A percentile compares a stretch with the other conserved stretches of the same genome.
phyloP scores from a whole-genome alignment of 305 asterid species.

The Stenogyne calaminthoides region DNA sequence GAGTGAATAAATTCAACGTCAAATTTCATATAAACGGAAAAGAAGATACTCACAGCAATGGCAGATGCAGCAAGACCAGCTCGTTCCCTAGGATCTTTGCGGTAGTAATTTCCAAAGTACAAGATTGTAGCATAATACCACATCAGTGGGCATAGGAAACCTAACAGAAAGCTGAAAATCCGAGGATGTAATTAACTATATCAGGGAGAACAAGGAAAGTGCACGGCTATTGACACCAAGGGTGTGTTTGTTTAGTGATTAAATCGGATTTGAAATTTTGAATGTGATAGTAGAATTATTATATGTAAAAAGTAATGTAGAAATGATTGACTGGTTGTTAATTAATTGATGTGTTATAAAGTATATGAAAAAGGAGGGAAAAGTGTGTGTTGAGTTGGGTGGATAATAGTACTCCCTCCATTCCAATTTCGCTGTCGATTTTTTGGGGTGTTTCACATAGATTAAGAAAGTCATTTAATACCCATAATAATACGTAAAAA shows the following conservation, averaged over 20 bases:
- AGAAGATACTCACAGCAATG: slow-evolving; percentile 72
- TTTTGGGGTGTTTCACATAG: too few species aligned
- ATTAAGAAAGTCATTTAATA: too few species aligned
- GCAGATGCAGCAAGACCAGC: slow-evolving; percentile 99
- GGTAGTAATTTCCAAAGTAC: slow-evolving; percentile 85
- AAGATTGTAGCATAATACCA: slow-evolving; percentile 95
- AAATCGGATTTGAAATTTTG: background rate
- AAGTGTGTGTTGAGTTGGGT: too few species aligned
- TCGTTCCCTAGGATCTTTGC: slow-evolving; percentile 95
- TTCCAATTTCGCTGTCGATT: too few species aligned
- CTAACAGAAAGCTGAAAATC: slow-evolving; percentile 68
- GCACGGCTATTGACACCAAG: background rate
- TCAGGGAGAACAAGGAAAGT: background rate
- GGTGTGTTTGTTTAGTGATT: background rate
- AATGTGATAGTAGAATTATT: background rate
- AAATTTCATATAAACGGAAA: background rate
- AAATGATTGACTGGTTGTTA: background rate
- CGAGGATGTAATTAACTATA: background rate
- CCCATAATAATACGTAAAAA: too few species aligned
- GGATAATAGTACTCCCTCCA: too few species aligned
- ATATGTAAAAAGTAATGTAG: background rate
- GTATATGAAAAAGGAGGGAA: too few species aligned
- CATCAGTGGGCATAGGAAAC: slow-evolving; percentile 83
- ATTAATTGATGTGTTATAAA: background rate
- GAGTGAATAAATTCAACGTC: background rate